A percentile compares a stretch with the other conserved stretches of the same genome.
phyloP scores from a whole-genome alignment of 2,329 filamentous ascomycete genomes.

The Arthrobotrys iridis region DNA sequence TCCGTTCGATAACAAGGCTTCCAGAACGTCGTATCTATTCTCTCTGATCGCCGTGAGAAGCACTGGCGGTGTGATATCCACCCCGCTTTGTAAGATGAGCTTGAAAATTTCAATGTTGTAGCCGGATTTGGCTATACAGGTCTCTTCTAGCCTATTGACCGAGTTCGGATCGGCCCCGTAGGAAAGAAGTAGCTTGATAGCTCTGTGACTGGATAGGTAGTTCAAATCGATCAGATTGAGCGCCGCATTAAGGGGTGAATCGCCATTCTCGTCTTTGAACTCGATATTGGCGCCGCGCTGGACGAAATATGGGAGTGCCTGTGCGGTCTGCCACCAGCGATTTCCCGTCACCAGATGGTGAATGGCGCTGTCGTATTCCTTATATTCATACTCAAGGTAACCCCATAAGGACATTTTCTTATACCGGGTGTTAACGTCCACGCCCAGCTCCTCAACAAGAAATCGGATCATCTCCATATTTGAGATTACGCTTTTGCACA shows the following conservation, averaged over 20 bases:
- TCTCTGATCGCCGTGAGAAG: background rate
- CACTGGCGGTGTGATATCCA: conserved; percentile 4
- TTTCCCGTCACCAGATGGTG: background rate
- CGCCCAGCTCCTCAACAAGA: conserved; percentile 5
- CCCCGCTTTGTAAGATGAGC: background rate
- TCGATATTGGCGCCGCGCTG: background rate
- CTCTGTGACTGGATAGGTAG: background rate
- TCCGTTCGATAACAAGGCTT: background rate
- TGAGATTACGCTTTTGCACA: background rate
- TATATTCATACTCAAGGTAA: background rate
- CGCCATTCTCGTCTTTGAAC: background rate
- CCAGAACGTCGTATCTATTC: background rate
- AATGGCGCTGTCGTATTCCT: background rate
- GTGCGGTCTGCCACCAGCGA: conserved; percentile 13
- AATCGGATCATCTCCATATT: conserved; percentile 11
- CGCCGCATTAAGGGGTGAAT: background rate
- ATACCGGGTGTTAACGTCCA: conserved; percentile 8
- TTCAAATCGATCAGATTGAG: background rate
- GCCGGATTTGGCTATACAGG: background rate
- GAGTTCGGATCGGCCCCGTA: background rate
- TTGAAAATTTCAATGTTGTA: background rate
- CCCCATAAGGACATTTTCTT: background rate
- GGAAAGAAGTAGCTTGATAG: background rate
- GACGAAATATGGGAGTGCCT: conserved; percentile 16
- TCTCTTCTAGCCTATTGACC: background rate